phyloP scores from a whole-genome alignment of 345 rosid genomes.

The Geranium brycei region DNA sequence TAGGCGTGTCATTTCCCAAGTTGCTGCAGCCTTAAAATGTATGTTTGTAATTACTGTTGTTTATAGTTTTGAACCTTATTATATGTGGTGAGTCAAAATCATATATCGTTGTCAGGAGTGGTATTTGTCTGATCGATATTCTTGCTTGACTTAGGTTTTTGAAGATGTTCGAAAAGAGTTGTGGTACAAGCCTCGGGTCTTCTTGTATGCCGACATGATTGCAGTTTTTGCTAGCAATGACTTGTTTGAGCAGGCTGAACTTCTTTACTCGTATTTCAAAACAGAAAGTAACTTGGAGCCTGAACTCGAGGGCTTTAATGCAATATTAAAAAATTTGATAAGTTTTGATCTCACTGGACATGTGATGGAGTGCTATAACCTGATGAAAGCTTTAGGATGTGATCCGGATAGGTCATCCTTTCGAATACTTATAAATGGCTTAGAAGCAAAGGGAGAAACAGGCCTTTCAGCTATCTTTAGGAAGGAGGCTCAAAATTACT shows the following conservation, averaged over 20 bases:
- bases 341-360: slow-evolving; percentile 27
- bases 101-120: no score
- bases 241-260: slow-evolving; percentile 29
- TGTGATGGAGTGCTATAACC: slow-evolving; percentile 44
- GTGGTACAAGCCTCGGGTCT: slow-evolving; percentile 64
- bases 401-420: slow-evolving; percentile 57
- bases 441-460: slow-evolving; percentile 40
- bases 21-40: background rate
- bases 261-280: slow-evolving; percentile 31
- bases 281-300: slow-evolving; percentile 34
- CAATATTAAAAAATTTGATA: slow-evolving; percentile 35
- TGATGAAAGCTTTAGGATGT: slow-evolving; percentile 48
- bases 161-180: slow-evolving; percentile 52
- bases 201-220: slow-evolving; percentile 44
- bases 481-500: slow-evolving; percentile 45
- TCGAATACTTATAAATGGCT: slow-evolving; percentile 41
- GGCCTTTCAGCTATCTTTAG: slow-evolving; percentile 29
- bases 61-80: no score
- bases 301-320: slow-evolving; percentile 40
- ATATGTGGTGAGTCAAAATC: no score
- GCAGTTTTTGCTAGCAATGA: slow-evolving; percentile 36
- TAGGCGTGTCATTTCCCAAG: no score
- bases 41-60: no score
- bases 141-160: slow-evolving; percentile 37
- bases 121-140: background rate